Evolutionary conservation across 768 basidiomycete genomes (phyloP), one percentile per base, ranked within the genome.

Genomic region (Epithele typhae): DNA sequence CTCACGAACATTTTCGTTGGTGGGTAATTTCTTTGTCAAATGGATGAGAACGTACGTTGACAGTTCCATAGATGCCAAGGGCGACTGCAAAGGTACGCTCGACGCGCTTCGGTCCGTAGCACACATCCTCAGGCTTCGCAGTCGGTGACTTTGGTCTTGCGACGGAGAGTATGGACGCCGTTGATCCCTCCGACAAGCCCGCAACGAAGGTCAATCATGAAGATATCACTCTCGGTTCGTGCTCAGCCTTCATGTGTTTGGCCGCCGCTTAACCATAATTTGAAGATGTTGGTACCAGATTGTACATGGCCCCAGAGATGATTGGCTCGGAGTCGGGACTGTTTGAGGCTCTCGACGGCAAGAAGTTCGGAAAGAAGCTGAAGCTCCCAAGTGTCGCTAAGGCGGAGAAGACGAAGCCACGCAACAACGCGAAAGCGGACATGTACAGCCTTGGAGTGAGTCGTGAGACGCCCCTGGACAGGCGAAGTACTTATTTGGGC

Each of bases 81-180:
- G 87, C 4, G 87, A 91, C 53, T 87, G 86, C 58, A 92, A 91
- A 81, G 78, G 84, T 78, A 49, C 48, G 60, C n/a, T n/a, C n/a
- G n/a, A n/a, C n/a, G n/a, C n/a, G n/a, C n/a, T n/a, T n/a, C n/a
- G n/a, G n/a, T n/a, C n/a, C n/a, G n/a, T n/a, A n/a, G n/a, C n/a
- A n/a, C n/a, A n/a, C n/a, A n/a, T n/a, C 8, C 27, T 30, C 7
- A 30, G 8, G 27, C 7, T 7, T 7, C 27, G 7, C 61, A 82
- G 87, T 97, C 32, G 93, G 93, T 15, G 94, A 97, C 62, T 97
- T 96, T 59, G 94, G 93, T 24, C 72, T 96, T 5, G 90, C 91
- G 2, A 92, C 91, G 0, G 87, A 87, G 1, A 86, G 82, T 62
- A 69, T 89, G 15, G 84, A 84, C 3, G 85, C 82, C 25, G 80